Conservation (phyloP, 176 grass and related monocot genomes). For the Bonia amplexicaulis region DNA sequence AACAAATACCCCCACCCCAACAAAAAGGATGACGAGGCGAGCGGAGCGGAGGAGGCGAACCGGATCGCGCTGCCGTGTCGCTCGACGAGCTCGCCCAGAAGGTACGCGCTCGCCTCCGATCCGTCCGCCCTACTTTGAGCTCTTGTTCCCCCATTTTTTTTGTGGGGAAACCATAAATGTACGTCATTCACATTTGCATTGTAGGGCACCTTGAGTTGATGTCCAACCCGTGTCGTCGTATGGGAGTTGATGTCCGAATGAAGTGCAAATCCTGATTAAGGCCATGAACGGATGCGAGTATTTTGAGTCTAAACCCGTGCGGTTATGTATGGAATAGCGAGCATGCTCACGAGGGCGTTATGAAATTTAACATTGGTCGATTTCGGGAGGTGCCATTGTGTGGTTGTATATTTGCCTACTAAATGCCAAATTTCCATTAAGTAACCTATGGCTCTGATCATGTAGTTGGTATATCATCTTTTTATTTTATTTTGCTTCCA, state of each 20-base stretch:
- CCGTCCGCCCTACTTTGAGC: not conserved
- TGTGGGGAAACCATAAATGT: not conserved
- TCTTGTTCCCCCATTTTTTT: not conserved
- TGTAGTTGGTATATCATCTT: not conserved
- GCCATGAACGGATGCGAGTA: not conserved
- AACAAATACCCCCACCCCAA: not conserved
- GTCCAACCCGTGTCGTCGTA: not conserved
- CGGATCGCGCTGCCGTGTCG: slow-evolving; percentile 46
- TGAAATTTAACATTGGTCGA: not conserved
- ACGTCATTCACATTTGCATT: not conserved
- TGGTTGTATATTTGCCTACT: not conserved
- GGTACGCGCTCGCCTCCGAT: too few species aligned
- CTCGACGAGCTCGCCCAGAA: slow-evolving; percentile 43
- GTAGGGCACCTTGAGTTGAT: not conserved
- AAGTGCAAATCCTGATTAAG: not conserved
- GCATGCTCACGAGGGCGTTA: not conserved
- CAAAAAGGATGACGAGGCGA: not conserved
- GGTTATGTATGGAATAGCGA: not conserved
- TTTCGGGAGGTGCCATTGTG: not conserved
- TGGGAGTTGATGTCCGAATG: not conserved
- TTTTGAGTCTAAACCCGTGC: not conserved
- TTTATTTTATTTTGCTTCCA: not conserved
- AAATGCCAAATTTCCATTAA: not conserved
- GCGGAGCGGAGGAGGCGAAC: not conserved
- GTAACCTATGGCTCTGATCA: not conserved